Conservation (phyloP, 768 basidiomycete species). For the Kwoniella shandongensis region DNA sequence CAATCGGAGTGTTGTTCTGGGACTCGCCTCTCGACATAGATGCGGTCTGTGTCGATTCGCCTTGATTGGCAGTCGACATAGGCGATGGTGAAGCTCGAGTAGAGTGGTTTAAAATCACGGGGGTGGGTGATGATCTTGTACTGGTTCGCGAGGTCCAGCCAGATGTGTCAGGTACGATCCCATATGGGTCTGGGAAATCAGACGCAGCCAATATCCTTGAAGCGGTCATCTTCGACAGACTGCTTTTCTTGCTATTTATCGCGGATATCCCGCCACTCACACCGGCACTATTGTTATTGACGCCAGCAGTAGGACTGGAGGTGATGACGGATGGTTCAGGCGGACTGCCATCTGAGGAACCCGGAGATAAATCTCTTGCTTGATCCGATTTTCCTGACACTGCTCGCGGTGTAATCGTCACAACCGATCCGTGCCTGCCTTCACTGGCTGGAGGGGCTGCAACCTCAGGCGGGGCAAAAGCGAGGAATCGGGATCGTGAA, state of each 20-base stretch:
- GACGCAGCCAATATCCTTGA: constrained; percentile 18
- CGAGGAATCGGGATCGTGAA: constrained; percentile 7
- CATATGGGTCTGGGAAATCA: constrained; percentile 42
- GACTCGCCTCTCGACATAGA: too few species aligned
- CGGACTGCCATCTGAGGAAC: background rate
- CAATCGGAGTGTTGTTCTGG: too few species aligned
- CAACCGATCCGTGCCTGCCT: background rate
- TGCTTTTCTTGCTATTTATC: constrained; percentile 19
- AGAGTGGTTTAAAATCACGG: background rate
- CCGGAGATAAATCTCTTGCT: background rate
- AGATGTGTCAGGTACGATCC: constrained; percentile 20
- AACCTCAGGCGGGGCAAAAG: constrained; percentile 21
- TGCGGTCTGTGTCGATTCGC: background rate
- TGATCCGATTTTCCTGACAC: background rate
- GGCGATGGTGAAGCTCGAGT: background rate
- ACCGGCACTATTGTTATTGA: background rate
- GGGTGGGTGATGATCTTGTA: background rate
- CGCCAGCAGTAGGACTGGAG: background rate
- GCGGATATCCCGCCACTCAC: constrained; percentile 1
- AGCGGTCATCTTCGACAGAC: constrained; percentile 16
- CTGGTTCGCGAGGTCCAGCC: constrained; percentile 2
- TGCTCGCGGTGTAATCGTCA: constrained; percentile 2
- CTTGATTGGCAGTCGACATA: background rate
- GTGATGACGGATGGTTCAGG: background rate
- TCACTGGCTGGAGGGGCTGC: background rate